A percentile compares a stretch with the other conserved stretches of the same genome.
Evolutionary conservation across 1,139 yeast genomes (phyloP).

Genomic region (Nakaseomyces kungkrabaensis): DNA sequence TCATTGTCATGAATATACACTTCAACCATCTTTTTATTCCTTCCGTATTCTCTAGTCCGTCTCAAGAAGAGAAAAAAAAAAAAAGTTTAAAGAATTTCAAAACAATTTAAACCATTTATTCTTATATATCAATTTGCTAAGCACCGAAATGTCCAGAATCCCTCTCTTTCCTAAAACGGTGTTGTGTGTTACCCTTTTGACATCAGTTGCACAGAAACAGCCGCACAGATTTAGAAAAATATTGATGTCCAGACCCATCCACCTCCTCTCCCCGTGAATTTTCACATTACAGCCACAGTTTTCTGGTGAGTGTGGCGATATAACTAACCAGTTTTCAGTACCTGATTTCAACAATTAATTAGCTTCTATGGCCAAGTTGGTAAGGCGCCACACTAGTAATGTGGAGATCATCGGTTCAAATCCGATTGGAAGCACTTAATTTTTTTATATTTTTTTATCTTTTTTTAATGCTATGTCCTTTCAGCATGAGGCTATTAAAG

Average conservation of each 20-base stretch:
- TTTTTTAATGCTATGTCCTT: not conserved
- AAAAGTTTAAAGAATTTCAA: no score
- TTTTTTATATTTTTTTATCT: not conserved
- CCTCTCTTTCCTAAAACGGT: not conserved
- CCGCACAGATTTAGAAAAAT: no score
- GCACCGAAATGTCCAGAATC: slow-evolving; percentile 1
- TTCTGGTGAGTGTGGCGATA: no score
- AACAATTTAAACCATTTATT: no score
- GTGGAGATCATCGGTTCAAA: slow-evolving; percentile 35
- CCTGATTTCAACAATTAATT: not conserved
- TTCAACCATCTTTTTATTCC: slow-evolving; percentile 22
- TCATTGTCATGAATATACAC: slow-evolving; percentile 68
- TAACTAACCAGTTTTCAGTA: not conserved
- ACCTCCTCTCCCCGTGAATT: no score
- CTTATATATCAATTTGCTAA: not conserved
- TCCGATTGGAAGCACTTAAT: slow-evolving; percentile 33
- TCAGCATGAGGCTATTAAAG: no score
- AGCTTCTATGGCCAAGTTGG: slow-evolving; percentile 36
- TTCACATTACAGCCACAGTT: no score
- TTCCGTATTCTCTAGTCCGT: not conserved
- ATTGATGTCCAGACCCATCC: no score
- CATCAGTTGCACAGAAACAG: no score
- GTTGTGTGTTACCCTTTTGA: no score
- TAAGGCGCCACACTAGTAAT: slow-evolving; percentile 37
- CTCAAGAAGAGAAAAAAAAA: not conserved